phyloP scores from a whole-genome alignment of 2,329 filamentous ascomycete genomes.

The Pseudodiploospora longispora region DNA sequence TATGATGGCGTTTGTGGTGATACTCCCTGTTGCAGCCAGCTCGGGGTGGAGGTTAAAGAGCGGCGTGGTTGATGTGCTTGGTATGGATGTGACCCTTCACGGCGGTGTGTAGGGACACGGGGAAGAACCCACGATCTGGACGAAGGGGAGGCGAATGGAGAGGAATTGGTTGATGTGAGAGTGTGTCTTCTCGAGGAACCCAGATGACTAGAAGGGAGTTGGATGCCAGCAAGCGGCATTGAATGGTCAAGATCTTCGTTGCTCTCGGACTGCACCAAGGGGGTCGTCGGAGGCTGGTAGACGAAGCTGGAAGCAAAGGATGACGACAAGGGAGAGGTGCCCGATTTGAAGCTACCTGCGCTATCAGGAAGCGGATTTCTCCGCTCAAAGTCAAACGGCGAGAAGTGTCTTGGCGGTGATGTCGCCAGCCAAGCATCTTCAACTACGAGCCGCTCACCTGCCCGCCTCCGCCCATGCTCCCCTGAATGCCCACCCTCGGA shows the following conservation, averaged over 20 bases:
- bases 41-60: constrained; percentile 57
- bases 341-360: constrained; percentile 31
- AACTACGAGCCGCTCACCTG: constrained; percentile 13
- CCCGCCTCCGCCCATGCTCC: neutral
- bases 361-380: constrained; percentile 22
- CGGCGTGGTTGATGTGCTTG: constrained; percentile 73
- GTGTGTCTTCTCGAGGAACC: constrained; percentile 56
- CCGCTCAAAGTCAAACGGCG: constrained; percentile 36
- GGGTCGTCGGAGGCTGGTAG: constrained; percentile 84
- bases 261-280: constrained; percentile 79
- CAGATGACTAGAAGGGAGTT: constrained; percentile 33
- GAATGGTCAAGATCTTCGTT: constrained; percentile 63
- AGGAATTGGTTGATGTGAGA: constrained; percentile 53
- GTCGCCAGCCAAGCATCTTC: constrained; percentile 42
- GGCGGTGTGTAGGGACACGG: constrained; percentile 33
- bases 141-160: constrained; percentile 34
- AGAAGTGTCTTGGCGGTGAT: constrained; percentile 46
- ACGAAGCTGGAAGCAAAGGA: constrained; percentile 73
- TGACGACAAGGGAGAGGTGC: constrained; percentile 57
- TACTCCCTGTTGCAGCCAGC: constrained; percentile 26
- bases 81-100: constrained; percentile 56
- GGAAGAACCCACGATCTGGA: constrained; percentile 19
- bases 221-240: constrained; percentile 41
- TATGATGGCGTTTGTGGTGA: constrained; percentile 44
- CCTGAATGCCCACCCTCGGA: constrained; percentile 8